Percentiles rank a stretch among this genome's conserved stretches.
Evolutionary conservation across 306 rosid genomes (phyloP).

Genomic region (Sechiopsis laciniata): DNA sequence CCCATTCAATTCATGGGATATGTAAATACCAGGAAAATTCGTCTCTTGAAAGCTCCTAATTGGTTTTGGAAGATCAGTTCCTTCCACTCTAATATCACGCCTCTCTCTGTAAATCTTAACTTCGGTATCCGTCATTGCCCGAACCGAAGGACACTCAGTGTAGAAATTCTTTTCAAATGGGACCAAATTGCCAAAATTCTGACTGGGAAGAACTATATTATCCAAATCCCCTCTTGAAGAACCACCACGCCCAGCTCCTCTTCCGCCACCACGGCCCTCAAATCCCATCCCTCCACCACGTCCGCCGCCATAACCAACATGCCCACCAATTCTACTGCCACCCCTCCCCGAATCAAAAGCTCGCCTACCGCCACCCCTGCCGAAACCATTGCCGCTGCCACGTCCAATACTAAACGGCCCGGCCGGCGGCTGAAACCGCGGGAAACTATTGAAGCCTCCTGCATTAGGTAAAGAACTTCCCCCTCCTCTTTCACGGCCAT

Average conservation of each 20-base stretch:
- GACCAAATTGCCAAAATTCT: conserved; percentile 68
- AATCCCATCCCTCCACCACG: conserved; percentile 33
- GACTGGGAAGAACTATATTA: conserved; percentile 61
- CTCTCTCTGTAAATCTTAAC: conserved; percentile 46
- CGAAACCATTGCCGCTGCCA: conserved; percentile 32
- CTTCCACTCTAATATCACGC: conserved; percentile 78
- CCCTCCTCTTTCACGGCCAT: conserved; percentile 28
- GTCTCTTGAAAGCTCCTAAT: conserved; percentile 66
- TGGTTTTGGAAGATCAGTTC: conserved; percentile 77
- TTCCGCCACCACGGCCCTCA: conserved; percentile 35
- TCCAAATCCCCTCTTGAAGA: conserved; percentile 72
- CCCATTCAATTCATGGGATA: conserved; percentile 13
- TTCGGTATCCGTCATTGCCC: conserved; percentile 69
- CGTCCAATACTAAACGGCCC: conserved; percentile 58
- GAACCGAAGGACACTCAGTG: conserved; percentile 47
- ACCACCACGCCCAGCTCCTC: conserved; percentile 62
- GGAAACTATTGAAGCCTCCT: conserved; percentile 32
- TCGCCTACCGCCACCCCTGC: conserved; percentile 32
- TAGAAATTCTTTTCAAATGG: conserved; percentile 87
- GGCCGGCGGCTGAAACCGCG: conserved; percentile 59
- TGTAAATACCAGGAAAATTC: conserved; percentile 61
- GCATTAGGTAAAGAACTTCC: conserved; percentile 26
- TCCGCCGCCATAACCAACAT: conserved; percentile 31
- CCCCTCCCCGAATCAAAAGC: conserved; percentile 35
- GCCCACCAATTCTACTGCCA: conserved; percentile 25